Evolutionary conservation across 2,329 filamentous ascomycete genomes (phyloP).

Genomic region (Alternaria sp.): DNA sequence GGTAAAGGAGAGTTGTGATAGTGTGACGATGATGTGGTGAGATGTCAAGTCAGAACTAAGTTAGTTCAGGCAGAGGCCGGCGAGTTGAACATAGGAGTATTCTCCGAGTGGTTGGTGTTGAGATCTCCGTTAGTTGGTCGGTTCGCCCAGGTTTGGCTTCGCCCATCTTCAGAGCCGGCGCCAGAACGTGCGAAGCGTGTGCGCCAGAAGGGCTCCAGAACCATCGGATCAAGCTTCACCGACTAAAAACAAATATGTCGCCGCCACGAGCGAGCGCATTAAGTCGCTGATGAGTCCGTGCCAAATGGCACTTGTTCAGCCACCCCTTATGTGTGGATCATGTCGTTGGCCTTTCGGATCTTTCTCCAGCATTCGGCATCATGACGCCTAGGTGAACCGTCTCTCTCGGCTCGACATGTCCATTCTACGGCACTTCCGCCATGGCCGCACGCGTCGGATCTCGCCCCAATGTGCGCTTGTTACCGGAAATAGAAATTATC

Average conservation of each 20-base stretch:
- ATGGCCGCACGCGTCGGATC: neutral
- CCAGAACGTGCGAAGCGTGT: constrained; percentile 1
- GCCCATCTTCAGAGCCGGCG: neutral
- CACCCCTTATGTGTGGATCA: neutral
- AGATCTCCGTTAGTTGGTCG: neutral
- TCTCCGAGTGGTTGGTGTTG: neutral
- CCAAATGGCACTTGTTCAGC: neutral
- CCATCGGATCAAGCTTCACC: neutral
- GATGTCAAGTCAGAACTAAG: neutral
- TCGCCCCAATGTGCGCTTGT: neutral
- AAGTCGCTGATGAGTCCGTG: neutral
- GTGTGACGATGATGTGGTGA: neutral
- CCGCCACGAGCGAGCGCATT: neutral
- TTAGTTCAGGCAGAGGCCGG: neutral
- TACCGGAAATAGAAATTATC: constrained; percentile 10
- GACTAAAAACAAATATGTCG: neutral
- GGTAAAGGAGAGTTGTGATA: neutral
- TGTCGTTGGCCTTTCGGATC: neutral
- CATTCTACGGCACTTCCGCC: neutral
- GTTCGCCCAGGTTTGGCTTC: neutral
- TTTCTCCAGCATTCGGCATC: constrained; percentile 6
- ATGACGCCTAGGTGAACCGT: neutral
- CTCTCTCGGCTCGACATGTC: constrained; percentile 1
- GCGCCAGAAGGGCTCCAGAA: neutral
- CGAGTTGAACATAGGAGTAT: neutral